phyloP scores from a whole-genome alignment of 192 early-diverging fungal species.

The Chytriomyces sp. region DNA sequence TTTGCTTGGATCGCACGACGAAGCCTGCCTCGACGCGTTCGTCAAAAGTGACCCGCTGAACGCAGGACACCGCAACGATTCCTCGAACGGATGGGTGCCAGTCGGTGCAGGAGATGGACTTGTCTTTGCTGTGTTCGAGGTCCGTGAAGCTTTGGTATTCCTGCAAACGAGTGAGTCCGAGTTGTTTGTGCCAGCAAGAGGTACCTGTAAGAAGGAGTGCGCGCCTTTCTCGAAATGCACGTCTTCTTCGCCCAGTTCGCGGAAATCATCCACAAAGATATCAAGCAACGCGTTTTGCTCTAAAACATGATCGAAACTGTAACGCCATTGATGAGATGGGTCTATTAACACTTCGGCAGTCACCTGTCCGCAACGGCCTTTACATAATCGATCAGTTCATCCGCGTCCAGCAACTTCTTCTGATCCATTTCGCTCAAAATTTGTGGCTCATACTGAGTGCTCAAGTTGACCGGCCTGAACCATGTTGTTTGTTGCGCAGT shows the following conservation, averaged over 20 bases:
- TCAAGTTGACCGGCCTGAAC: constrained; percentile 55
- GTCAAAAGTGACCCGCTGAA: constrained; percentile 52
- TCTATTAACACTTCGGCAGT: constrained; percentile 8
- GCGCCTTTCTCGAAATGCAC: constrained; percentile 57
- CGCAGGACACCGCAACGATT: constrained; percentile 61
- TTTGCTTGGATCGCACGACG: constrained; percentile 41
- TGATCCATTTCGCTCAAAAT: constrained; percentile 36
- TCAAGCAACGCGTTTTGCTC: constrained; percentile 61
- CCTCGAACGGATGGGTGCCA: constrained; percentile 65
- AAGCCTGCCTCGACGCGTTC: constrained; percentile 54
- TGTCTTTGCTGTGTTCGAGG: constrained; percentile 63
- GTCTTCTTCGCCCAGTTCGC: constrained; percentile 62
- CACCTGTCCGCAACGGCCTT: constrained; percentile 40
- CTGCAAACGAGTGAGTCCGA: constrained; percentile 21
- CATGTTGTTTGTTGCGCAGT: constrained; percentile 51
- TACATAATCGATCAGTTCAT: constrained; percentile 51
- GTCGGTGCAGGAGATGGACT: constrained; percentile 59
- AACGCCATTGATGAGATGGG: no score
- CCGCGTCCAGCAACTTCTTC: constrained; percentile 33
- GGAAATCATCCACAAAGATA: constrained; percentile 62
- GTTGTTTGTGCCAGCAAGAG: not conserved
- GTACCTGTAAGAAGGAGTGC: constrained; percentile 53
- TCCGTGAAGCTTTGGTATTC: constrained; percentile 72
- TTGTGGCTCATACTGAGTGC: constrained; percentile 53
- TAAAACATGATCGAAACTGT: constrained; percentile 58